Evolutionary conservation across 768 basidiomycete species (phyloP), one percentile per base, ranked within the genome.

Genomic region (Pseudohyphozyma bogoriensis): DNA sequence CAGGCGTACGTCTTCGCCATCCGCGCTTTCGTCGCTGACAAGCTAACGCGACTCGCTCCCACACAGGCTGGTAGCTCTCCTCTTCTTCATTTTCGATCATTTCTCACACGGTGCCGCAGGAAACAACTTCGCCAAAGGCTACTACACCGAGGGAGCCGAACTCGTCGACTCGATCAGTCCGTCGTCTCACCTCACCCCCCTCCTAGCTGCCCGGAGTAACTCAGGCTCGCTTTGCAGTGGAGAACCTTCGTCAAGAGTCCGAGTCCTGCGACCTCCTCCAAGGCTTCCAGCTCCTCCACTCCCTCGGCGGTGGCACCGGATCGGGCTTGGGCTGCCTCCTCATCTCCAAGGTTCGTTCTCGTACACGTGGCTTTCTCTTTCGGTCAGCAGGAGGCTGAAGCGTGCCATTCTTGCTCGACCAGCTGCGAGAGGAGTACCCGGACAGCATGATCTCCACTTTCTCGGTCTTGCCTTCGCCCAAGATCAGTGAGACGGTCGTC

Each of bases 371-470:
- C 45, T 12, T 46, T 26, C n/a, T 24, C 45, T n/a, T 12, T n/a
- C 42, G 12, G 12, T 12, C 42, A n/a, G 42, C 8, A 12, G 42
- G 42, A 44, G 20, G n/a, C 42, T 22, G 12, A 11, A 7, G 20
- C 12, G 42, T 16, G 42, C 8, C 12, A 8, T 22, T 22, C 42
- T 44, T 7, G 7, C 42, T 7, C 22, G 8, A n/a, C 42, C 22
- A 11, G 13, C 42, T 8, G n/a, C 15, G 15, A 12, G 10, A 12
- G 24, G 16, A 49, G 47, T 49, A 49, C 77, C 95, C 93, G 66
- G 95, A 99, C 76, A 81, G 95, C 58, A 99, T 99, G 93, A 96
- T 97, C 92, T 90, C 89, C 75, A 97, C 95, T 62, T 99, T 93
- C 80, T 97, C 93, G 58, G 93, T 99, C 70, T 88, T 97, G 18